These are phyloP conservation scores for Labyrinthula sp. DNA, from an alignment of 352 stramenopile species.

Conservation along the genomic window DNA sequence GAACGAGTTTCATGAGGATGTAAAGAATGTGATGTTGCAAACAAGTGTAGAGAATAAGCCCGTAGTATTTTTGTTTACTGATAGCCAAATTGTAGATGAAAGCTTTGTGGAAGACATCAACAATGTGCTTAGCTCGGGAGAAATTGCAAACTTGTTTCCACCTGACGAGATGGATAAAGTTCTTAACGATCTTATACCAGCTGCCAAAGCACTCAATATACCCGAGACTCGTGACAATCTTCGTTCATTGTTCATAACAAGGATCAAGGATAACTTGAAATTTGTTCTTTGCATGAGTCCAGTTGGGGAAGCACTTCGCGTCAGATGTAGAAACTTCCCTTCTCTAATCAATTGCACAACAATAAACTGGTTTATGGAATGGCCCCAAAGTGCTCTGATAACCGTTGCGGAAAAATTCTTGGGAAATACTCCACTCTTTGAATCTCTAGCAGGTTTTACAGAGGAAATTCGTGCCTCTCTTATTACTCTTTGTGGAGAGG, in stretches of 20 bases:
- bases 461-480: constrained; percentile 42
- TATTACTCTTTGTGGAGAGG: constrained; percentile 65
- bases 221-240: constrained; percentile 70
- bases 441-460: too few species aligned
- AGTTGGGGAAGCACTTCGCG: constrained; percentile 63
- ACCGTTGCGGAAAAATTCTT: constrained; percentile 65
- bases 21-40: constrained; percentile 73
- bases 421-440: constrained; percentile 37
- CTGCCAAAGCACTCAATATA: constrained; percentile 58
- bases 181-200: constrained; percentile 62
- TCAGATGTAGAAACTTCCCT: constrained; percentile 72
- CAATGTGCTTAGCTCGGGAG: constrained; percentile 80
- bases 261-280: constrained; percentile 70
- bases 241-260: constrained; percentile 56
- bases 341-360: constrained; percentile 84
- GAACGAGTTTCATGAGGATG: constrained; percentile 67
- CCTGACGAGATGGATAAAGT: constrained; percentile 76
- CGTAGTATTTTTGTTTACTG: constrained; percentile 70
- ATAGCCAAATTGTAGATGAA: constrained; percentile 85
- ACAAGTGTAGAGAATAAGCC: constrained; percentile 52
- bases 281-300: constrained; percentile 80
- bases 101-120: constrained; percentile 85
- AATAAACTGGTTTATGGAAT: constrained; percentile 82
- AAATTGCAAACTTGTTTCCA: constrained; percentile 78
- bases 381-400: constrained; percentile 65